phyloP scores from a whole-genome alignment of 768 basidiomycete species.

The Omphalotus guepiniiformis region DNA sequence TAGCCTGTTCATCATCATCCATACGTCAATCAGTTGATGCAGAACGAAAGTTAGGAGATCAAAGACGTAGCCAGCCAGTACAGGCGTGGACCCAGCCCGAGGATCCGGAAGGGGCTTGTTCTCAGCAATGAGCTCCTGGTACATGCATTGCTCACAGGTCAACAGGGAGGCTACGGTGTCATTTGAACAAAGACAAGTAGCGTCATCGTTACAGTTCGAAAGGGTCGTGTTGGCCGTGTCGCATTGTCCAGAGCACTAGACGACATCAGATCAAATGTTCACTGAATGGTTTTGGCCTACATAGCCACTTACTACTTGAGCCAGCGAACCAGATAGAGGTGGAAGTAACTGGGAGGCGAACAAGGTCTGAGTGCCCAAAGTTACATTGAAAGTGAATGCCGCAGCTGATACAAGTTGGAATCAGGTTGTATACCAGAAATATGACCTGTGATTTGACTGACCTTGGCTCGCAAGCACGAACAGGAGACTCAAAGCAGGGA shows the following conservation, averaged over 20 bases:
- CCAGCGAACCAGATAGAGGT: slow-evolving; percentile 23
- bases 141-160: slow-evolving; percentile 67
- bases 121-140: slow-evolving; percentile 44
- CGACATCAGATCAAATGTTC: not conserved
- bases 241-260: slow-evolving; percentile 34
- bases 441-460: slow-evolving; percentile 19
- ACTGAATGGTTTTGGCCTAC: not conserved
- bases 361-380: slow-evolving; percentile 35
- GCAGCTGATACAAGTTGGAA: not conserved
- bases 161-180: slow-evolving; percentile 39
- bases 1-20: slow-evolving; percentile 58
- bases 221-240: slow-evolving; percentile 19
- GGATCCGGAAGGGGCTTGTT: slow-evolving; percentile 47
- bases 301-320: slow-evolving; percentile 7
- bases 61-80: slow-evolving; percentile 48
- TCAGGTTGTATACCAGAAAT: no score
- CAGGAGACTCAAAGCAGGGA: slow-evolving; percentile 31
- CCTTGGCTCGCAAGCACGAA: slow-evolving; percentile 57
- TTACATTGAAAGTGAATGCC: slow-evolving; percentile 48
- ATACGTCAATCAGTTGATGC: slow-evolving; percentile 5
- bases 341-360: slow-evolving; percentile 40
- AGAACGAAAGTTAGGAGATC: not conserved
- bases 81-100: slow-evolving; percentile 53
- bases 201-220: slow-evolving; percentile 41
- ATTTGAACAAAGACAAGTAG: slow-evolving; percentile 51